Base-by-base conservation (phyloP, 768 basidiomycete species). In the Boletus rubescentipes region DNA sequence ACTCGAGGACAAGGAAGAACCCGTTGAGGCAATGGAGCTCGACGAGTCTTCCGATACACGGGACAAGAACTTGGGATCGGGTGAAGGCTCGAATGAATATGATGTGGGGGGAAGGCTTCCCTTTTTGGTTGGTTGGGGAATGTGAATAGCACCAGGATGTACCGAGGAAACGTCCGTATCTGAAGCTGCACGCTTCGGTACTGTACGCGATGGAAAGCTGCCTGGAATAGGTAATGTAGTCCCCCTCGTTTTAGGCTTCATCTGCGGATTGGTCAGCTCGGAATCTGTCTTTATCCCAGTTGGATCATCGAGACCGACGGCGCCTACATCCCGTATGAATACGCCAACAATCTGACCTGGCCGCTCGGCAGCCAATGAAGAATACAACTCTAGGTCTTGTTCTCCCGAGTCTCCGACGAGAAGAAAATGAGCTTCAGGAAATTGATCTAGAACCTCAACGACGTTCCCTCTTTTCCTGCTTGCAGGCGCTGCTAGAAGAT, bases 341-440 rank as follows among this genome's bases (percentile, higher is more conserved):
- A 98, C 82, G 4, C 77, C 92, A 5, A 86, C 72, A 35, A 98
- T 79, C 63, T 91, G 89, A 5, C 74, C 59, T 0, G 87, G 83
- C 11, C 84, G 76, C 51, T 91, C 85, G 16, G 73, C 69, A 1
- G 96, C 93, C 16, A 96, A 66, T 4, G 83, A 76, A 14, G 86
- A 77, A 67, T 98, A 98, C 2, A 98, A 77, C 69, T 98, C 94
- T 40, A 98, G 73, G 71, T 98, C 96, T 61, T 97, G 95, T 66
- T 98, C 96, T 32, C 95, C 96, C 0, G 87, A 84, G 68, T 98
- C 96, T 8, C 96, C 96, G 37, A 98, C 77, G 45, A 95, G 81
- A 64, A 98, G 70, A 72, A 98, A 97, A 36, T 72, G 75, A 2
- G 89, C 84, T 37, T 83, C 75, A 0, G 84, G 83, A 67, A 95